Percentiles rank a stretch among this genome's conserved stretches.
Conservation (phyloP, 1,139 yeast genomes). For the Candida anutae region DNA sequence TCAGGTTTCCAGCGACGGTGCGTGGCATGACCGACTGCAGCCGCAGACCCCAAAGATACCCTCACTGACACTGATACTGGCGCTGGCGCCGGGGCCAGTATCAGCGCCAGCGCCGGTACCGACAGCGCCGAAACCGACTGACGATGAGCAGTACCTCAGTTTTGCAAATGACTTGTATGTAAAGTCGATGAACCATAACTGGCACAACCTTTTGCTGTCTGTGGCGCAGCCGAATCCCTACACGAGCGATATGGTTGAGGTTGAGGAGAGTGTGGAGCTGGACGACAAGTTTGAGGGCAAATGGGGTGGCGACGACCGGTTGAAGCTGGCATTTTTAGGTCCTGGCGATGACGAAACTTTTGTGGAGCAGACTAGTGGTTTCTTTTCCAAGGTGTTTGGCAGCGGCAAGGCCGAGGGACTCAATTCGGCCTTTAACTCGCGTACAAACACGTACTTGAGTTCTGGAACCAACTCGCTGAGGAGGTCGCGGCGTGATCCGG, state of each 20-base stretch:
- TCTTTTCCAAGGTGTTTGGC: constrained; percentile 5
- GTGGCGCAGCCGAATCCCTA: constrained; percentile 32
- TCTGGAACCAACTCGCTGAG: constrained; percentile 11
- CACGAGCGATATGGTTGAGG: constrained; percentile 18
- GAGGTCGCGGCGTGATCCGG: constrained; percentile 13
- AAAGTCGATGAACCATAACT: constrained; percentile 28
- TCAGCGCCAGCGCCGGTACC: no score
- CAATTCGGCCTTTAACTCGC: no score
- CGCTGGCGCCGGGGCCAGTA: no score
- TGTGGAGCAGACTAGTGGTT: constrained; percentile 12
- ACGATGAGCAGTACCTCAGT: constrained; percentile 26
- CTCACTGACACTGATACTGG: constrained; percentile 4
- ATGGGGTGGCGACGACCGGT: constrained; percentile 69
- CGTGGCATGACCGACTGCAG: no score
- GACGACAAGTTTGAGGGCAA: constrained; percentile 24
- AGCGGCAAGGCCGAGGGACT: background rate
- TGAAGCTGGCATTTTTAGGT: constrained; percentile 48
- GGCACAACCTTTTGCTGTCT: constrained; percentile 30
- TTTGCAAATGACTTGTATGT: constrained; percentile 35
- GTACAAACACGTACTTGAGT: no score
- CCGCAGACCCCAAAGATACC: background rate
- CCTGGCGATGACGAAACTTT: constrained; percentile 22
- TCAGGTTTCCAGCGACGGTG: constrained; percentile 1
- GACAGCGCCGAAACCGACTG: constrained; percentile 7
- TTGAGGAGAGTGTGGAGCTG: constrained; percentile 15